A percentile compares a stretch with the other conserved stretches of the same genome.
phyloP scores from a whole-genome alignment of 1,139 yeast species.

The Debaryomyces psychrophilus region DNA sequence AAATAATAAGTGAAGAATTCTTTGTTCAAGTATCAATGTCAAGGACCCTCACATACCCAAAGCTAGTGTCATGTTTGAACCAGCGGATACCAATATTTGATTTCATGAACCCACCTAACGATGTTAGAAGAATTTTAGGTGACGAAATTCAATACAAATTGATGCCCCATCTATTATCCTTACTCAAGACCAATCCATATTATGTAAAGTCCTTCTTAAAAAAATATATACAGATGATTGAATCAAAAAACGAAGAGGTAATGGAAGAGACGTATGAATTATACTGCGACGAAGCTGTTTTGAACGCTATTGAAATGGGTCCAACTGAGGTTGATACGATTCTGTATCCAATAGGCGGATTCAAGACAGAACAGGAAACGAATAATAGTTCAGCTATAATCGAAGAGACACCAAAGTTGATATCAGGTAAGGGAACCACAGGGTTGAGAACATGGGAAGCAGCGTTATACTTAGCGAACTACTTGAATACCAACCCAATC shows the following conservation, averaged over 20 bases:
- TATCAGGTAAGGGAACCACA: conserved; percentile 79
- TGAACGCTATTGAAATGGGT: conserved; percentile 40
- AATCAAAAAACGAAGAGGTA: conserved; percentile 29
- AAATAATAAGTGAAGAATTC: neutral
- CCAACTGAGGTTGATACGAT: conserved; percentile 54
- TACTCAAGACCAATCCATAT: conserved; percentile 44
- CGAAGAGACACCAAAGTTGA: conserved; percentile 62
- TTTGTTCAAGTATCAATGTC: neutral
- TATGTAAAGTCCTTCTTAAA: conserved; percentile 53
- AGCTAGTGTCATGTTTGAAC: conserved; percentile 15
- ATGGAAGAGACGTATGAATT: conserved; percentile 55
- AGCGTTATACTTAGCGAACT: conserved; percentile 65
- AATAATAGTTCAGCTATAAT: conserved; percentile 40
- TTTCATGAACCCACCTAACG: conserved; percentile 13
- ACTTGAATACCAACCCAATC: conserved; percentile 27
- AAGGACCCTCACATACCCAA: conserved; percentile 3
- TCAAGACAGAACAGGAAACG: conserved; percentile 13
- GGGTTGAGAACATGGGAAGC: conserved; percentile 97
- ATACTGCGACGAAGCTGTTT: conserved; percentile 41
- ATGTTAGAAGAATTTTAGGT: conserved; percentile 12
- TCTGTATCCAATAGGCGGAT: conserved; percentile 44
- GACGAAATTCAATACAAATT: conserved; percentile 21
- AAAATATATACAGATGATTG: conserved; percentile 40
- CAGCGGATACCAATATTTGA: conserved; percentile 24
- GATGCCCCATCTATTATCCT: conserved; percentile 19